Conservation (phyloP, 2,329 filamentous ascomycete species). For the Fusarium sp. region DNA sequence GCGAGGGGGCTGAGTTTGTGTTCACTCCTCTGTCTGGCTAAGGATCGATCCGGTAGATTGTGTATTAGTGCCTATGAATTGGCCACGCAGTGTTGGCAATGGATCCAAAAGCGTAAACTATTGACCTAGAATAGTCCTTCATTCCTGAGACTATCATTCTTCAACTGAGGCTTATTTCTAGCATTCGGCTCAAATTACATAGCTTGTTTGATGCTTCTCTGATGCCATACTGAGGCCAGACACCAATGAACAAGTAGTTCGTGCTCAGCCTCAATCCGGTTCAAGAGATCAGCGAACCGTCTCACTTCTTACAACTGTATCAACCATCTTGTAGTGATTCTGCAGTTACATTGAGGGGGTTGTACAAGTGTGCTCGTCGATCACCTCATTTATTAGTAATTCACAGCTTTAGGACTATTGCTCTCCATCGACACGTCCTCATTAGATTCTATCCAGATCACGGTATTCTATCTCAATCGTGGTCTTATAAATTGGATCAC, state of each 20-base stretch:
- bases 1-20: slow-evolving; percentile 25
- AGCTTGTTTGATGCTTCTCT: not conserved
- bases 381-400: slow-evolving; percentile 4
- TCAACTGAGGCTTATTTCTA: not conserved
- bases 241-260: not conserved
- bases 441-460: not conserved
- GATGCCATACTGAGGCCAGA: not conserved
- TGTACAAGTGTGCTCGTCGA: slow-evolving; percentile 1
- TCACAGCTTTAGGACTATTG: slow-evolving; percentile 7
- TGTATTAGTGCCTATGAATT: not conserved
- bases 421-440: not conserved
- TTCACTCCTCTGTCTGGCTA: slow-evolving; percentile 1
- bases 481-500: not conserved
- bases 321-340: not conserved
- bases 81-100: not conserved
- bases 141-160: slow-evolving; percentile 17
- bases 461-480: not conserved
- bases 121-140: slow-evolving; percentile 2
- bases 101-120: slow-evolving; percentile 5
- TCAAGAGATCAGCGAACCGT: not conserved
- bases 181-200: not conserved
- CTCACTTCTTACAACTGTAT: not conserved
- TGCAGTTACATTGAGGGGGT: slow-evolving; percentile 1
- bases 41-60: slow-evolving; percentile 15
- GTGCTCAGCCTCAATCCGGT: not conserved